Evolutionary conservation across 139 green algal species (phyloP), one percentile per base, ranked within the genome.

Genomic region (Chlorokybus atmophyticus): DNA sequence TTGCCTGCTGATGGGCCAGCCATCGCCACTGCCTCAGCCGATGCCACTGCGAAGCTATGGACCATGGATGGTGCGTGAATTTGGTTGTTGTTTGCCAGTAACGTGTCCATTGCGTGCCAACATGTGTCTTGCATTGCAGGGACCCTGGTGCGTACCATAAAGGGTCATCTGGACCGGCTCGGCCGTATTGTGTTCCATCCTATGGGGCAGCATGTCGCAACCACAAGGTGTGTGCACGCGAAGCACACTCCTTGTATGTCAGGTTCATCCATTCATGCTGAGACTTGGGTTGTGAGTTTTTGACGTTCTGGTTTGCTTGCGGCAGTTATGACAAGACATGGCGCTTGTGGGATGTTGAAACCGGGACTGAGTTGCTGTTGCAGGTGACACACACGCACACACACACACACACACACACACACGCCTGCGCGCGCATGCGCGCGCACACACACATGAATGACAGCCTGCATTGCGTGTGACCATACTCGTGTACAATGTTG

Each of bases 331-430:
- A 98, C 70, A 61, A 60, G 32, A 98, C 88, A 0, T 98, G 91
- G 91, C 79, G 91, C 10, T 53, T 98, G 55, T 98, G 91, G 91
- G 85, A 97, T 62, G 44, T 85, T 4, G 78, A 87, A 49, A 90
- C 77, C 2, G 83, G 83, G 1, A 24, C 50, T 3, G 83, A 84
- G 58, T 58, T 98, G 44, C 64, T 94, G 52, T 86, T 96, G 73
- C 89, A 96, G 73, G 88, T 95, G 68, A 87, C 85, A 2, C 88
- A 95, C 80, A 82, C 66, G n/a, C n/a, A n/a, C n/a, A n/a, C n/a
- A n/a, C n/a, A n/a, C n/a, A n/a, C n/a, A n/a, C n/a, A n/a, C n/a
- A n/a, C n/a, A n/a, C n/a, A n/a, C n/a, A n/a, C n/a, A n/a, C n/a
- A n/a, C n/a, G n/a, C n/a, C n/a, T n/a, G n/a, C n/a, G n/a, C n/a